phyloP scores from a whole-genome alignment of 78 protist genomes.

The Dictyostelium purpureum region DNA sequence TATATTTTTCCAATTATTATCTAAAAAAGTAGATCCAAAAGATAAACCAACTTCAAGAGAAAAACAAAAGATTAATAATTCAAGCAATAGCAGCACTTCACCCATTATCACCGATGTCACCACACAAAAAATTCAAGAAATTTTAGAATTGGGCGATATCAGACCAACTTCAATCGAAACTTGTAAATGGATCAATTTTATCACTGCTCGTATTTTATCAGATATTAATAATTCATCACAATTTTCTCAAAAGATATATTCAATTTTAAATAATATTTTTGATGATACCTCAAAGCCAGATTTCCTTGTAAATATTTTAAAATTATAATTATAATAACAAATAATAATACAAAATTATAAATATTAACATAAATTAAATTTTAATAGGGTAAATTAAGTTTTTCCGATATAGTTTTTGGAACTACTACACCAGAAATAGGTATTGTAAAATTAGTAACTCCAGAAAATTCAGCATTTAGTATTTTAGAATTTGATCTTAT shows the following conservation, averaged over 20 bases:
- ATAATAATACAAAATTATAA: not conserved
- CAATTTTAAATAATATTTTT: constrained; percentile 25
- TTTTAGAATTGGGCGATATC: constrained; percentile 15
- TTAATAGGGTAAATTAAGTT: constrained; percentile 45
- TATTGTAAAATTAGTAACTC: constrained; percentile 31
- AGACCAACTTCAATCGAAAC: constrained; percentile 74
- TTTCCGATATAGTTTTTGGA: constrained; percentile 59
- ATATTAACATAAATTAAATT: not conserved
- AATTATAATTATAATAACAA: no score
- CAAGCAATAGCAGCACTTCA: not conserved
- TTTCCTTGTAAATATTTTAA: constrained; percentile 11
- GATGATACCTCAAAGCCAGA: constrained; percentile 67
- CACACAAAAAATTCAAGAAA: not conserved
- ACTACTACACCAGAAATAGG: constrained; percentile 74
- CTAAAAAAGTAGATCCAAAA: constrained; percentile 39
- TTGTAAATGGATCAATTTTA: constrained; percentile 67
- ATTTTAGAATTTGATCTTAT: constrained; percentile 60
- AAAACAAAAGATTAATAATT: not conserved
- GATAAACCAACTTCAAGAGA: not conserved
- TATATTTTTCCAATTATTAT: constrained; percentile 34
- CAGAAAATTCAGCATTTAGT: constrained; percentile 45
- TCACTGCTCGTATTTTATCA: constrained; percentile 23
- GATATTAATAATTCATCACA: constrained; percentile 62
- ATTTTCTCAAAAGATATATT: constrained; percentile 27
- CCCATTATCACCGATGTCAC: not conserved